Evolutionary conservation across 106 monocot species (phyloP), one percentile per base, ranked within the genome.

Genomic region (Amphibolis antarctica): DNA sequence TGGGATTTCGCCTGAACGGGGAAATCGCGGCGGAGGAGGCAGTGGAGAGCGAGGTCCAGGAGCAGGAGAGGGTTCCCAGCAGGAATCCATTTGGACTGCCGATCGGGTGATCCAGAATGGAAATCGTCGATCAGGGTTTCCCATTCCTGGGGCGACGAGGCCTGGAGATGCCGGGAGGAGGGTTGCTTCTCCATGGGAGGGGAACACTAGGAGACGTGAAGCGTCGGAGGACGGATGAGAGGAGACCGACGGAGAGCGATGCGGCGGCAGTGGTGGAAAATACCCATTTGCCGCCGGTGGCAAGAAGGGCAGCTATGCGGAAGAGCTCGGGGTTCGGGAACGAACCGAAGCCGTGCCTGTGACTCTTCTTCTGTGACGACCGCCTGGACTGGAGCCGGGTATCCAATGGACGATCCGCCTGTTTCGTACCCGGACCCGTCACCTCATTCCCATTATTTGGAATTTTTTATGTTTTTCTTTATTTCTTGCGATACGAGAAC

Each of bases 101-200:
- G 82, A 13, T 74, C 61, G 21, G 79, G 26, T 26, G 18, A 29
- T 42, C 69, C 70, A 58, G 85, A 80, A 26, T 70, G 55, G 81
- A 83, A 79, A 58, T 83, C 84, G 28, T 83, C 86, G 66, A 84
- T 50, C 53, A 84, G 76, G 81, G 71, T 46, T 47, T 85, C 83
- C 71, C 74, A 77, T 13, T 92, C 92, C 30, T 72, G 81, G 3
- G 71, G 46, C 13, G 79, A 60, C 58, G 81, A 72, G 60, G 53
- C 70, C 21, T 28, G 69, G 18, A 17, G 48, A 3, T 44, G 30
- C 53, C 67, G 66, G 18, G 44, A 7, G 46, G 73, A 73, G 1
- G 79, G 49, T 48, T 46, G 73, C 76, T 63, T 79, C 69, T 83
- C 83, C 83, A 83, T 83, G 49, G 69, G 26, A 23, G 11, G 48